Percentiles rank a stretch among this genome's conserved stretches.
Conservation (phyloP, 2,329 filamentous ascomycete genomes). For the Pestalotiopsis sp. region DNA sequence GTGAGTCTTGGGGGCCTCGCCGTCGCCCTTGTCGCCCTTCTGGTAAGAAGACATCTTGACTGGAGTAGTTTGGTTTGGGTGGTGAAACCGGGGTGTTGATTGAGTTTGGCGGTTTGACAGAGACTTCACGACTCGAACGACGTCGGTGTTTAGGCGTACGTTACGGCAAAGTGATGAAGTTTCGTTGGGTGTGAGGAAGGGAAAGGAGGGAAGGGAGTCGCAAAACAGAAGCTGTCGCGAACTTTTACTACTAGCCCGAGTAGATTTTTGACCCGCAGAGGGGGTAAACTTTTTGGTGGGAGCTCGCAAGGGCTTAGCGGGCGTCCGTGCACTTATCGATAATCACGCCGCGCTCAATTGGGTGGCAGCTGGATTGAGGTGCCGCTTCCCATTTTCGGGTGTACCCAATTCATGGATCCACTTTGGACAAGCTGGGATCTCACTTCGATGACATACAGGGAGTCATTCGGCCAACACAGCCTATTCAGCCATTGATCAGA, state of each 20-base stretch:
- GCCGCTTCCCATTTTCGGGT: not conserved
- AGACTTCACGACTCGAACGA: constrained; percentile 80
- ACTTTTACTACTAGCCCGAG: not conserved
- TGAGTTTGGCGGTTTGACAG: constrained; percentile 13
- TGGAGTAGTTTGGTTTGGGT: constrained; percentile 30
- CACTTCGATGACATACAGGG: constrained; percentile 10
- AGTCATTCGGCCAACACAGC: constrained; percentile 14
- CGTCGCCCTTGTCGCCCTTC: constrained; percentile 88
- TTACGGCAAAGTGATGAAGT: constrained; percentile 85
- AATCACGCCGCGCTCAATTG: not conserved
- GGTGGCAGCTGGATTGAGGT: not conserved
- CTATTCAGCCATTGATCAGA: not conserved
- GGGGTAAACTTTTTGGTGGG: constrained; percentile 10
- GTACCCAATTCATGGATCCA: not conserved
- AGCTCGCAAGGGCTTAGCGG: not conserved
- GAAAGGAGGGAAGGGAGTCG: constrained; percentile 15
- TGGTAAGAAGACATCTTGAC: constrained; percentile 82
- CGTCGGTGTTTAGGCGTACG: constrained; percentile 32
- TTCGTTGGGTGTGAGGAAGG: constrained; percentile 20
- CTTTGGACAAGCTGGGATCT: not conserved
- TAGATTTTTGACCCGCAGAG: constrained; percentile 2
- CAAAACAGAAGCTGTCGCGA: not conserved
- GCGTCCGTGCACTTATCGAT: not conserved
- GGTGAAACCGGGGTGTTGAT: constrained; percentile 11
- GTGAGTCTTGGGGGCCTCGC: constrained; percentile 64